A percentile compares a stretch with the other conserved stretches of the same genome.
phyloP scores from a whole-genome alignment of 164 flowering plant species.

The Pachysandra terminalis region DNA sequence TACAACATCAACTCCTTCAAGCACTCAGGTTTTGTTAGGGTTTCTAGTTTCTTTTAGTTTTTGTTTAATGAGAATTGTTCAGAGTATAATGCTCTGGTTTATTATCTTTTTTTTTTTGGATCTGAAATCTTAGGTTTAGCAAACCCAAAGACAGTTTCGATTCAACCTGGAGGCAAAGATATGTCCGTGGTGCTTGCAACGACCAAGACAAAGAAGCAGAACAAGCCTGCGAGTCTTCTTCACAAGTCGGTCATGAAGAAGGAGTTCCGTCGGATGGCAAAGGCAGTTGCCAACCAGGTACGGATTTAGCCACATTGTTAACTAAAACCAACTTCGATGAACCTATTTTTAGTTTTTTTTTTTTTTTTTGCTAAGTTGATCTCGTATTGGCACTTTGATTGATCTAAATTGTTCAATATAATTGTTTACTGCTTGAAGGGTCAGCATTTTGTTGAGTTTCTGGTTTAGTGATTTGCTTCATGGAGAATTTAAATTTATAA shows the following conservation, averaged over 20 bases:
- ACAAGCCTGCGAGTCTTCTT: conserved; percentile 46
- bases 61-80: no score
- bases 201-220: conserved; percentile 78
- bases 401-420: no score
- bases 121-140: conserved; percentile 49
- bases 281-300: conserved; percentile 80
- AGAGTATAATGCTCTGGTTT: no score
- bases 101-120: not conserved
- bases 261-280: conserved; percentile 74
- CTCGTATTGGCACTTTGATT: no score
- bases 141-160: conserved; percentile 70
- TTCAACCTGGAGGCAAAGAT: conserved; percentile 63
- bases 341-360: no score
- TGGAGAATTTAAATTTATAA: no score
- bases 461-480: no score
- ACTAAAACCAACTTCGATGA: no score
- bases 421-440: no score
- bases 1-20: conserved; percentile 79
- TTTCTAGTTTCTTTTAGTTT: not conserved
- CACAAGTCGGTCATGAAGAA: conserved; percentile 78
- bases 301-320: no score
- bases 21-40: conserved; percentile 61
- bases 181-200: conserved; percentile 63
- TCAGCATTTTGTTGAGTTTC: no score
- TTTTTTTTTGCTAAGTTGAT: no score